Conservation (phyloP, 2,329 filamentous ascomycete genomes). For the Aureobasidium zeae region DNA sequence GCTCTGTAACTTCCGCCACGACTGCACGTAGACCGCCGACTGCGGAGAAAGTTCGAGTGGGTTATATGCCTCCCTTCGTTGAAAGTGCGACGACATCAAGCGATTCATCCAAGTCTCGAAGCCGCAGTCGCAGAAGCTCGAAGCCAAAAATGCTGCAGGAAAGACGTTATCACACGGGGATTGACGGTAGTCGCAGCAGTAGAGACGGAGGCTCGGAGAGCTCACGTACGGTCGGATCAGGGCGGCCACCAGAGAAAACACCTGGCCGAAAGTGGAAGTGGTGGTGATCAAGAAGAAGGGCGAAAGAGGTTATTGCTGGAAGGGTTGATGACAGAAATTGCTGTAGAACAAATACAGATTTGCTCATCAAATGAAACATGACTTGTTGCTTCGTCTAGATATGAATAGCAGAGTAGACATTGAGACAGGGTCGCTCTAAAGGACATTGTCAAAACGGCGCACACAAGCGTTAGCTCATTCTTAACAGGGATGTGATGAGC, state of each 20-base stretch:
- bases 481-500: conserved; percentile 26
- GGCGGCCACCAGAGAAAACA: not conserved
- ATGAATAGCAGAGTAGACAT: too few relatives aligned
- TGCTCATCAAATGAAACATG: too few relatives aligned
- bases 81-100: conserved; percentile 2
- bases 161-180: not conserved
- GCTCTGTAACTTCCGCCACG: not conserved
- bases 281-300: not conserved
- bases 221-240: not conserved
- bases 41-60: not conserved
- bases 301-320: too few relatives aligned
- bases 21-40: not conserved
- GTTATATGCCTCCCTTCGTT: conserved; percentile 5
- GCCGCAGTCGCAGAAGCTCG: not conserved
- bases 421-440: too few relatives aligned
- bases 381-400: too few relatives aligned
- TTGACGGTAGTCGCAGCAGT: not conserved
- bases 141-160: not conserved
- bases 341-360: too few relatives aligned
- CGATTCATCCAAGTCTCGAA: not conserved
- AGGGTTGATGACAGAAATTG: too few relatives aligned
- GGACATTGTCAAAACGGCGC: too few relatives aligned
- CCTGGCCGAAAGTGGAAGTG: not conserved
- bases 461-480: not conserved
- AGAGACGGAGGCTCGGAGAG: not conserved